Conservation (phyloP, 805 yeast genomes). For the Nakazawaea wickerhamii region DNA sequence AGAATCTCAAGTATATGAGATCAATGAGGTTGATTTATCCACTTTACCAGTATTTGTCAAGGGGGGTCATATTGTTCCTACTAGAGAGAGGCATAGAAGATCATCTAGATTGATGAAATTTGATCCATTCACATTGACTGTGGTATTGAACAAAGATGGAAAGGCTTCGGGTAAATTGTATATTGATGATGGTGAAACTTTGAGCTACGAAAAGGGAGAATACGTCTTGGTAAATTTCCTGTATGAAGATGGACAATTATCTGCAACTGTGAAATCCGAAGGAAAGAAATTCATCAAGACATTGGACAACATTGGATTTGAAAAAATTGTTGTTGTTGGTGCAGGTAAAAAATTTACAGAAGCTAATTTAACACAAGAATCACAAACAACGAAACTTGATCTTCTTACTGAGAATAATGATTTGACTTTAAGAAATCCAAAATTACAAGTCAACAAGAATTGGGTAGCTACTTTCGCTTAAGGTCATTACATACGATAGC, state of each 20-base stretch:
- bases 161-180: conserved; percentile 59
- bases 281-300: conserved; percentile 17
- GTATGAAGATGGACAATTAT: conserved; percentile 29
- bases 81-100: conserved; percentile 72
- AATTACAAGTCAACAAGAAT: conserved; percentile 34
- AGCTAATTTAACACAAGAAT: conserved; percentile 15
- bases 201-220: conserved; percentile 46
- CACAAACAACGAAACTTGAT: conserved; percentile 32
- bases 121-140: conserved; percentile 76
- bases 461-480: conserved; percentile 37
- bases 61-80: conserved; percentile 73
- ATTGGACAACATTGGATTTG: conserved; percentile 39
- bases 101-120: conserved; percentile 66
- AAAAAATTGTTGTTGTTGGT: conserved; percentile 50
- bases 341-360: conserved; percentile 10
- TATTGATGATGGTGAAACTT: conserved; percentile 82
- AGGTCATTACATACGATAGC: no score
- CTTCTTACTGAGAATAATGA: conserved; percentile 15
- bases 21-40: conserved; percentile 40
- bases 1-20: conserved; percentile 34
- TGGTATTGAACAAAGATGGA: conserved; percentile 43
- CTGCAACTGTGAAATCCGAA: conserved; percentile 23
- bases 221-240: conserved; percentile 38
- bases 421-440: conserved; percentile 43
- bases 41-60: conserved; percentile 67